Conservation (phyloP, 2,329 filamentous ascomycete species). For the Juglanconis sp. region DNA sequence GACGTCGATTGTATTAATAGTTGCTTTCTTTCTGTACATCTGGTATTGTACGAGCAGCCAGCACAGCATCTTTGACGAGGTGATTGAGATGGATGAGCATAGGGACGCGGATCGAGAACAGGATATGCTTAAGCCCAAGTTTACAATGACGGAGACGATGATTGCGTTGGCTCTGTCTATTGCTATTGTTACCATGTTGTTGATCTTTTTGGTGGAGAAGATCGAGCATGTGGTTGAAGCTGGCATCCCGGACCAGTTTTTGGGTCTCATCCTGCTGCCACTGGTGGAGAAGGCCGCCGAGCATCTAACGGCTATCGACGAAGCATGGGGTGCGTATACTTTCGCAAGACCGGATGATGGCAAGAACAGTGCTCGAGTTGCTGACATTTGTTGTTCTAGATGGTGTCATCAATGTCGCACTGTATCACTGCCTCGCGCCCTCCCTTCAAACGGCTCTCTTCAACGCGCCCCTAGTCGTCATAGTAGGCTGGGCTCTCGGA, state of each 20-base stretch:
- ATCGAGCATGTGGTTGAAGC: slow-evolving; percentile 59
- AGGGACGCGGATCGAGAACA: slow-evolving; percentile 61
- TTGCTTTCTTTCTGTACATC: slow-evolving; percentile 65
- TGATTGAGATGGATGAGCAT: slow-evolving; percentile 69
- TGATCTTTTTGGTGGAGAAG: slow-evolving; percentile 69
- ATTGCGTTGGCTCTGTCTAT: slow-evolving; percentile 64
- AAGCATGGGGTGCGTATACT: not conserved
- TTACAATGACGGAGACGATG: slow-evolving; percentile 71
- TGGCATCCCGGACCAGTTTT: slow-evolving; percentile 32
- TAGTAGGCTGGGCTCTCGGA: not conserved
- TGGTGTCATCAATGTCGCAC: not conserved
- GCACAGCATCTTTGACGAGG: slow-evolving; percentile 71
- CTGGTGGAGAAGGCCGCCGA: slow-evolving; percentile 85
- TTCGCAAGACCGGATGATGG: too few relatives aligned
- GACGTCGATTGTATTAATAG: slow-evolving; percentile 66
- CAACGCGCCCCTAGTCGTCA: not conserved
- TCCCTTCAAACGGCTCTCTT: not conserved
- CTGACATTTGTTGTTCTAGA: not conserved
- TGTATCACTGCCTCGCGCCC: not conserved
- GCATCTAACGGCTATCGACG: slow-evolving; percentile 67
- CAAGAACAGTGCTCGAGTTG: too few relatives aligned
- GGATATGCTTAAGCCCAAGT: slow-evolving; percentile 60
- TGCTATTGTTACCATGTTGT: slow-evolving; percentile 68
- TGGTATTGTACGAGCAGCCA: slow-evolving; percentile 76
- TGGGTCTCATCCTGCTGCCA: slow-evolving; percentile 73